These are phyloP conservation scores for Rhipidocladum racemiflorum DNA, from an alignment of 176 grass and related monocot genomes.

Conservation along the genomic window DNA sequence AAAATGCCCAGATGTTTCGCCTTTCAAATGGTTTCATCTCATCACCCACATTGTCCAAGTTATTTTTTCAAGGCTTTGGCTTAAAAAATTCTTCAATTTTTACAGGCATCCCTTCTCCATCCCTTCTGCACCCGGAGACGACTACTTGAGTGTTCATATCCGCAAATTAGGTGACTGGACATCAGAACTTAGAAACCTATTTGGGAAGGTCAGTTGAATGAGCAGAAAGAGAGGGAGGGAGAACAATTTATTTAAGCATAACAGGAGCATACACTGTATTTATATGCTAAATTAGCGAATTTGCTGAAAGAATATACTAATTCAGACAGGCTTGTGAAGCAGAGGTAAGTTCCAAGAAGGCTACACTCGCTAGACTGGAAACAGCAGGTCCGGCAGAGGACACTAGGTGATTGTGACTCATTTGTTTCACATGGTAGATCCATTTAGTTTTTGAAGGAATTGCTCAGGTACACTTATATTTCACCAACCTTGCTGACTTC, in stretches of 20 bases:
- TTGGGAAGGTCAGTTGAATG: slow-evolving; percentile 65
- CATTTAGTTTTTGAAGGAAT: neutral
- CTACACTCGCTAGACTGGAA: slow-evolving; percentile 73
- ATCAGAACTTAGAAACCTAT: slow-evolving; percentile 76
- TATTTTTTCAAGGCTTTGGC: neutral
- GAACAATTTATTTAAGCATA: neutral
- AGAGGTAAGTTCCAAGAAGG: slow-evolving; percentile 82
- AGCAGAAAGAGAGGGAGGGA: neutral
- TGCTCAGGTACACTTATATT: neutral
- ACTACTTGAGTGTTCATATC: slow-evolving; percentile 95
- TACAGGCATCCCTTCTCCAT: slow-evolving; percentile 98
- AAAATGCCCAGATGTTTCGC: slow-evolving; percentile 92
- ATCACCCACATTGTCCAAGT: neutral
- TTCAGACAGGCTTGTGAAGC: slow-evolving; percentile 68
- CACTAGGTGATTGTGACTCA: slow-evolving; percentile 42
- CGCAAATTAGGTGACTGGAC: slow-evolving; percentile 95
- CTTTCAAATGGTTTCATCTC: slow-evolving; percentile 80
- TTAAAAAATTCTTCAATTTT: slow-evolving; percentile 6
- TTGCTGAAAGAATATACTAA: neutral
- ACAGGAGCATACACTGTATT: neutral
- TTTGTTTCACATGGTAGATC: neutral
- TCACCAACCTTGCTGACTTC: neutral
- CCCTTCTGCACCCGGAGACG: slow-evolving; percentile 91
- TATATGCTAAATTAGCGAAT: neutral
- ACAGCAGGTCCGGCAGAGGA: slow-evolving; percentile 63